These are phyloP conservation scores for Ophiostoma populinum DNA, from an alignment of 2,329 filamentous ascomycete genomes.

Conservation along the genomic window DNA sequence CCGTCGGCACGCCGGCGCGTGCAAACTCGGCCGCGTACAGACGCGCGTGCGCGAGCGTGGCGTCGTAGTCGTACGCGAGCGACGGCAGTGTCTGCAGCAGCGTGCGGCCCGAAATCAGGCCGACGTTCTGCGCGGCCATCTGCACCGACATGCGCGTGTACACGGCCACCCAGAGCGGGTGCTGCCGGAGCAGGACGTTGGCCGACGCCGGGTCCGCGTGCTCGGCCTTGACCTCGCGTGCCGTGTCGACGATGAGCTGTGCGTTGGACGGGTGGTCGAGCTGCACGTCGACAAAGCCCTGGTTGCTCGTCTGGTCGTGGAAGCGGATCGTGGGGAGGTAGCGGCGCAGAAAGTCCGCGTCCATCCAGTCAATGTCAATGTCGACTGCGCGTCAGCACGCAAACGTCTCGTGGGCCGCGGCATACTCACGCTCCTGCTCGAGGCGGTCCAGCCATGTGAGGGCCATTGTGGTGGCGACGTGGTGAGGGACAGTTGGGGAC, in stretches of 20 bases:
- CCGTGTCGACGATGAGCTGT: constrained; percentile 23
- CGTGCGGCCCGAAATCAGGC: constrained; percentile 27
- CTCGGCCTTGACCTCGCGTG: constrained; percentile 25
- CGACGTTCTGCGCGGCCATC: constrained; percentile 29
- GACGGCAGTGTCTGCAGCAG: constrained; percentile 30
- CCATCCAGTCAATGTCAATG: constrained; percentile 35
- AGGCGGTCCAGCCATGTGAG: constrained; percentile 26
- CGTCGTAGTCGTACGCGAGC: constrained; percentile 26
- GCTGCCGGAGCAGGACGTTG: neutral
- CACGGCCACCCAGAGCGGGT: constrained; percentile 24
- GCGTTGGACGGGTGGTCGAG: constrained; percentile 26
- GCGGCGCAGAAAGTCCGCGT: constrained; percentile 27
- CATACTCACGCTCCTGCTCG: constrained; percentile 21
- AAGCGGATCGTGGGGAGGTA: constrained; percentile 19
- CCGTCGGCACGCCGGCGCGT: constrained; percentile 24
- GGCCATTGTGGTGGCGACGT: neutral
- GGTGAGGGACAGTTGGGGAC: too few species aligned
- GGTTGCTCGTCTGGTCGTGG: constrained; percentile 33
- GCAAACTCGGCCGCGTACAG: constrained; percentile 29
- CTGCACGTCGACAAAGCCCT: constrained; percentile 29
- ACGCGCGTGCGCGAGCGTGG: constrained; percentile 27
- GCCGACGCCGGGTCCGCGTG: constrained; percentile 12
- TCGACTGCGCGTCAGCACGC: constrained; percentile 21
- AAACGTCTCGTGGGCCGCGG: rapidly evolving
- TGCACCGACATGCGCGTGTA: constrained; percentile 30